These are phyloP conservation scores for Gleditsia sinensis DNA, from an alignment of 306 rosid species.

Conservation along the genomic window DNA sequence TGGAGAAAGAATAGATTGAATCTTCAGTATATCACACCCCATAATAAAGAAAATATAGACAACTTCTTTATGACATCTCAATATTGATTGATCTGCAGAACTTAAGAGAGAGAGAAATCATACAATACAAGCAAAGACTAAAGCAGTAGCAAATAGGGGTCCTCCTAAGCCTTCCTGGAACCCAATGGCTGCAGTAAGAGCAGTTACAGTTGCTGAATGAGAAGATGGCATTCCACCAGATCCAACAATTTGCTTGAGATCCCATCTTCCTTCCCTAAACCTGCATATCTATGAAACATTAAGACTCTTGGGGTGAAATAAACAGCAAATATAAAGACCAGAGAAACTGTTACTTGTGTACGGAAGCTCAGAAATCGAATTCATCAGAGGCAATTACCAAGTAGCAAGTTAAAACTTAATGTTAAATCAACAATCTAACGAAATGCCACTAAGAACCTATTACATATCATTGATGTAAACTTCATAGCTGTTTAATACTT, in stretches of 20 bases:
- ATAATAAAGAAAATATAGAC: neutral
- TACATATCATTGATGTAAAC: neutral
- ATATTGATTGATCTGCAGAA: constrained; percentile 11
- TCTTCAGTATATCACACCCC: no score
- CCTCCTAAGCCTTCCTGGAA: constrained; percentile 80
- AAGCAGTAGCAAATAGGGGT: constrained; percentile 60
- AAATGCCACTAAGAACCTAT: neutral
- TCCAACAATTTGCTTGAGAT: constrained; percentile 62
- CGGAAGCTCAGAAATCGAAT: neutral
- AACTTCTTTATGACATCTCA: neutral
- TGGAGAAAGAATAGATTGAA: no score
- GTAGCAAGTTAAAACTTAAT: neutral
- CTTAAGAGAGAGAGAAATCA: constrained; percentile 33
- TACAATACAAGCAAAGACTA: constrained; percentile 72
- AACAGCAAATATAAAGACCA: neutral
- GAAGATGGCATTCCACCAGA: constrained; percentile 98
- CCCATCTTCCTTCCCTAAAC: constrained; percentile 85
- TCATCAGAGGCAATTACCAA: neutral
- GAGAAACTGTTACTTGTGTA: neutral
- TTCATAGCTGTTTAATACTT: neutral
- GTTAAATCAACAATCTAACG: neutral
- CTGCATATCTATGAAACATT: constrained; percentile 59
- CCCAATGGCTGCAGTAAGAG: constrained; percentile 76
- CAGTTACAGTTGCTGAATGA: constrained; percentile 89
- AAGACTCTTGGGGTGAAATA: constrained; percentile 46